Base-by-base conservation (phyloP, 768 basidiomycete genomes). In the Tremella mesenterica region DNA sequence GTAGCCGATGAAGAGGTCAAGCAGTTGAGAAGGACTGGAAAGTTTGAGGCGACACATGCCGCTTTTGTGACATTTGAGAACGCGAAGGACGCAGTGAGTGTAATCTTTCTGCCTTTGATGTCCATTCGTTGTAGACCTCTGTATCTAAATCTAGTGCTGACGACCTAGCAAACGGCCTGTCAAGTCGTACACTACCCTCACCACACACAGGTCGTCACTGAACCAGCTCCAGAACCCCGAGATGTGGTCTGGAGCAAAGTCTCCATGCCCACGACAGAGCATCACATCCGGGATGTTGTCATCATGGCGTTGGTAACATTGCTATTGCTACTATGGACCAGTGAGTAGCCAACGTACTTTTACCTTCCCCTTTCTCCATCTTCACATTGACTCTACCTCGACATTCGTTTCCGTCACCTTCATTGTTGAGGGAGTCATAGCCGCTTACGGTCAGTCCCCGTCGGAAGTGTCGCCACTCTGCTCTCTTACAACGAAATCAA, bases 1-100 rank as follows among this genome's bases (percentile, higher is more conserved):
- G 81, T 83, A 48, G 84, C 85, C 1, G 90, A 97, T 69, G 88
- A 91, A 44, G 77, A 80, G 14, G 89, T 97, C 3, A 83, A 82
- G 73, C 82, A 80, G 66, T 78, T 83, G 65, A 77, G 93, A 41
- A 77, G 79, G 60, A 64, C 41, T 13, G 87, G 86, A 16, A 85
- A 81, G 63, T 92, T 88, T 70, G 83, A 80, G 61, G 79, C 90
- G 1, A 88, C 88, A 0, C 83, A 84, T 41, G 81, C 82, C 27
- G 95, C 90, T 0, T 99, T 97, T 65, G 86, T 97, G 18, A 97
- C 95, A 0, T 96, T 99, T 63, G 89, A 95, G 75, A 88, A 88
- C 67, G 88, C 92, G 83, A 86, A 88, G 0, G 85, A 84, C 61
- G 88, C 90, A 23, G 88, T 91, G 70, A 68, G 85, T n/a, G n/a